phyloP scores from a whole-genome alignment of 176 grass and related monocot genomes.

The Phragmites australis region DNA sequence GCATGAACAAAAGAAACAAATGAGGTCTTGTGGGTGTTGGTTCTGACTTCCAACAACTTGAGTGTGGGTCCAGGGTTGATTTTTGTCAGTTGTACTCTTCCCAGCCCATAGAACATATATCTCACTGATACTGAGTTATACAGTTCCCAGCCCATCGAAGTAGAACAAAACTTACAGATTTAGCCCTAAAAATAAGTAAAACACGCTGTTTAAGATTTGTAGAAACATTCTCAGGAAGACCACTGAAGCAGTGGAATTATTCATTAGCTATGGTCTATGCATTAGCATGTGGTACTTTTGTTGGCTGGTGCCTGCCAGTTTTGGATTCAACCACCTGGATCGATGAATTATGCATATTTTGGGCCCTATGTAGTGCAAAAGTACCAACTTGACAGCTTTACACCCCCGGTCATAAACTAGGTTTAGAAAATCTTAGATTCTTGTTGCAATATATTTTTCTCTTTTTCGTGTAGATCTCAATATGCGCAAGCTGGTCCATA shows the following conservation, averaged over 20 bases:
- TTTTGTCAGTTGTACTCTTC: not conserved
- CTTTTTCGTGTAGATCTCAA: not conserved
- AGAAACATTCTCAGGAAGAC: not conserved
- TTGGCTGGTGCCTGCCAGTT: conserved; percentile 1
- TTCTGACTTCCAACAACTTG: not conserved
- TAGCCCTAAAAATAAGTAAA: not conserved
- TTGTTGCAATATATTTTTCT: not conserved
- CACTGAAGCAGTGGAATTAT: not conserved
- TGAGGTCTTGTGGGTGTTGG: not conserved
- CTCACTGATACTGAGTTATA: not conserved
- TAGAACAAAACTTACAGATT: not conserved
- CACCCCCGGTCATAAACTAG: not conserved
- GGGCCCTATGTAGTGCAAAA: not conserved
- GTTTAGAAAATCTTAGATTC: not conserved
- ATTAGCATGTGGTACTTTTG: not conserved
- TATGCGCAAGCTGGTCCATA: not conserved
- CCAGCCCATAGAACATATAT: not conserved
- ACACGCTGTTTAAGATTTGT: not conserved
- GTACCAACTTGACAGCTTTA: conserved; percentile 12
- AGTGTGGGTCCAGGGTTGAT: not conserved
- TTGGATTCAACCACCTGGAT: not conserved
- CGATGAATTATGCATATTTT: not conserved
- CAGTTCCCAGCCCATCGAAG: not conserved
- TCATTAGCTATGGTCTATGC: not conserved
- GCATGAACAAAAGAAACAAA: conserved; percentile 2